Percentiles rank a stretch among this genome's conserved stretches.
These are phyloP conservation scores for Mimosa pudica DNA, from an alignment of 306 rosid genomes.

Conservation along the genomic window DNA sequence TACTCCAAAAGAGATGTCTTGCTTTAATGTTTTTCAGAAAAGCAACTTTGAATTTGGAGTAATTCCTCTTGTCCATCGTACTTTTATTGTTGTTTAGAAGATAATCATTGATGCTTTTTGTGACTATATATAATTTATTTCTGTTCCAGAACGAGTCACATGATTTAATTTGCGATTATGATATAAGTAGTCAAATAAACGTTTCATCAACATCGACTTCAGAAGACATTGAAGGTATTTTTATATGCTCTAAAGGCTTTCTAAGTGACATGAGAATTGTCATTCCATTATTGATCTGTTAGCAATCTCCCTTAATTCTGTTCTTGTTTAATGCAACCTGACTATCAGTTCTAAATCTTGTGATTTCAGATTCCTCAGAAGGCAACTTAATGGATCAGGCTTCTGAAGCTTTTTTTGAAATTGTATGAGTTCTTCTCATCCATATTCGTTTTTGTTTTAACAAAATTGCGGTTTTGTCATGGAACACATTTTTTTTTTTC, in stretches of 20 bases:
- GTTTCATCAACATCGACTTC: conserved; percentile 41
- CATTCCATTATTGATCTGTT: conserved; percentile 17
- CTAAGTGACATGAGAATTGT: neutral
- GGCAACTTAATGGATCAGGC: conserved; percentile 34
- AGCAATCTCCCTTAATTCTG: neutral
- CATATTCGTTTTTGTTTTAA: conserved; percentile 23
- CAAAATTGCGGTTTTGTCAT: conserved; percentile 3
- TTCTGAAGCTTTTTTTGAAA: conserved; percentile 43
- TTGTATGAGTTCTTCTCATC: conserved; percentile 44
- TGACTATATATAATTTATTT: conserved; percentile 19
- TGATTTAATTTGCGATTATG: conserved; percentile 37
- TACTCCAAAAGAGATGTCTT: conserved; percentile 33
- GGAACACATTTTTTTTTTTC: neutral
- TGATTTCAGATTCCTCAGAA: conserved; percentile 43
- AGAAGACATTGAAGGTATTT: conserved; percentile 44
- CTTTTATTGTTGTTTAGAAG: conserved; percentile 8
- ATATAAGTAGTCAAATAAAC: conserved; percentile 26
- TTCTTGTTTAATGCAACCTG: conserved; percentile 12
- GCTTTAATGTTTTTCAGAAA: conserved; percentile 25
- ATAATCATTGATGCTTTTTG: conserved; percentile 13
- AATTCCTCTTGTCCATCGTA: conserved; percentile 24
- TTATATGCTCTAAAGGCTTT: conserved; percentile 3
- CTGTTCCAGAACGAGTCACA: conserved; percentile 41
- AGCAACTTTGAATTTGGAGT: conserved; percentile 46
- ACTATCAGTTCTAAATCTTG: conserved; percentile 9